These are phyloP conservation scores for Allium sativum DNA, from an alignment of 106 monocot genomes.

Conservation along the genomic window DNA sequence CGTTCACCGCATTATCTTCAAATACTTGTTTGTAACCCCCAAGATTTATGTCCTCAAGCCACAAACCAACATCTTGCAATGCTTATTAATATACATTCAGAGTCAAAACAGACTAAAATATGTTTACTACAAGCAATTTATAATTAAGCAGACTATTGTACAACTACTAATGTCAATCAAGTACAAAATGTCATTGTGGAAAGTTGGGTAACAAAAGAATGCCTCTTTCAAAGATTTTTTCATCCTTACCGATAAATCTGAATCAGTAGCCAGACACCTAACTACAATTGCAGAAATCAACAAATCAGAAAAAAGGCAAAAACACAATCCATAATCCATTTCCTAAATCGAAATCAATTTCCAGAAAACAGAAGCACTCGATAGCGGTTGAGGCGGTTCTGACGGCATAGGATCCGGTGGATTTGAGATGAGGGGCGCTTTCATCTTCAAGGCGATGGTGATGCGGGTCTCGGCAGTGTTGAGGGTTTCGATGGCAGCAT, in stretches of 20 bases:
- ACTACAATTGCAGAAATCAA: too few relatives aligned
- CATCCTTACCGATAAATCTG: background rate
- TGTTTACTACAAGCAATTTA: background rate
- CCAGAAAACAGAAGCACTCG: too few relatives aligned
- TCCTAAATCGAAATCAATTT: too few relatives aligned
- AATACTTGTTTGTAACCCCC: conserved; percentile 81
- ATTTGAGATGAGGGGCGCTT: too few relatives aligned
- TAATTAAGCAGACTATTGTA: background rate
- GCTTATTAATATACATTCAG: background rate
- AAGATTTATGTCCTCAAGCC: conserved; percentile 96
- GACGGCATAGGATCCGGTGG: too few relatives aligned
- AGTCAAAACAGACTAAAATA: background rate
- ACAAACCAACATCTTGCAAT: conserved; percentile 91
- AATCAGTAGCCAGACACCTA: too few relatives aligned
- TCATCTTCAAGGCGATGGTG: too few relatives aligned
- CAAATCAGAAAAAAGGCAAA: too few relatives aligned
- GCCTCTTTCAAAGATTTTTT: background rate
- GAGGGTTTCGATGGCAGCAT: too few relatives aligned
- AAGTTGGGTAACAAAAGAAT: background rate
- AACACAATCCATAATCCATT: too few relatives aligned
- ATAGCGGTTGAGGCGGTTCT: too few relatives aligned
- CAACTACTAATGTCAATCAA: background rate
- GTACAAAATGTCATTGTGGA: background rate
- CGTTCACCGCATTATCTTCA: conserved; percentile 84
- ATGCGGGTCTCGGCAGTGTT: too few relatives aligned